Conservation (phyloP, 495 filamentous ascomycete species). For the Podospora comata region DNA sequence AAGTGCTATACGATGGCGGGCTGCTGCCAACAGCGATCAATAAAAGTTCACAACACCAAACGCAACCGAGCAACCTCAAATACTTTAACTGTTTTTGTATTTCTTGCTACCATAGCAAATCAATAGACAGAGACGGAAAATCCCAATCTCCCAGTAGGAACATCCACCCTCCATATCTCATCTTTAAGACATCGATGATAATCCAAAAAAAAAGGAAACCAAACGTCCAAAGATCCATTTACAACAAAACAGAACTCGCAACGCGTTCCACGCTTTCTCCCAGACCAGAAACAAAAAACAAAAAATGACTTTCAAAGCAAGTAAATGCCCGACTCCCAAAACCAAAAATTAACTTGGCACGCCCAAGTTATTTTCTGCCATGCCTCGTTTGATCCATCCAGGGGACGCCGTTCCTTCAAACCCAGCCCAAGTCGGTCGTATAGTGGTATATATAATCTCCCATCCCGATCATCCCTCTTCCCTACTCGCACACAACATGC, state of each 20-base stretch:
- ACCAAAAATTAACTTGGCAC: too few relatives aligned
- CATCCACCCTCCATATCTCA: not conserved
- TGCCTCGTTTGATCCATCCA: not conserved
- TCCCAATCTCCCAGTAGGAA: not conserved
- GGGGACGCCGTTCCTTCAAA: conserved; percentile 1
- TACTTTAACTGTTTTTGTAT: not conserved
- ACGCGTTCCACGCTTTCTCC: not conserved
- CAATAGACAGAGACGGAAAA: not conserved
- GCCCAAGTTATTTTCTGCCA: not conserved
- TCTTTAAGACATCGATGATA: not conserved
- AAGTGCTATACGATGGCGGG: too few relatives aligned
- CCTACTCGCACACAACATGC: not conserved
- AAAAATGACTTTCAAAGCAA: not conserved
- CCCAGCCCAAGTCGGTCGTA: not conserved
- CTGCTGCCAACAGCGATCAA: too few relatives aligned
- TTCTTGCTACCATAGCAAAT: not conserved
- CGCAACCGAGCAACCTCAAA: too few relatives aligned
- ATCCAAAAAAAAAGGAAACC: not conserved
- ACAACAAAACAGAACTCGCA: not conserved
- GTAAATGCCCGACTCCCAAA: not conserved
- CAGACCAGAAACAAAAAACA: not conserved
- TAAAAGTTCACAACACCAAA: too few relatives aligned
- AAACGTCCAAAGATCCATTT: too few relatives aligned
- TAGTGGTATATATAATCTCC: not conserved
- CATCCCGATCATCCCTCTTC: not conserved